Conservation (phyloP, 1,284 basidiomycete genomes). For the Leccinum proximum region DNA sequence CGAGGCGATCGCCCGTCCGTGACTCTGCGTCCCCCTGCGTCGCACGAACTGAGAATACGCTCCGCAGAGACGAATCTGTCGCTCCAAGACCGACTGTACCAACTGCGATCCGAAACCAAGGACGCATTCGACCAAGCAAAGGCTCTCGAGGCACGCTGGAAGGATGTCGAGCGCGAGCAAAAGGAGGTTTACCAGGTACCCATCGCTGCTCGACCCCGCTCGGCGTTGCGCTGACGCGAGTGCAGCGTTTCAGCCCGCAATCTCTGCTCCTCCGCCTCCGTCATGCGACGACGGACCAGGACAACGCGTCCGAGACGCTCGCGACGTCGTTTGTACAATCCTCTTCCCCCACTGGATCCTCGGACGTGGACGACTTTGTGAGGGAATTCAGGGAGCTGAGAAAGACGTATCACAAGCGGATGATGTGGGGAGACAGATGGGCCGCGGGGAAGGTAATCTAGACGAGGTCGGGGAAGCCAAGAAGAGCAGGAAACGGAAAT, state of each 20-base stretch:
- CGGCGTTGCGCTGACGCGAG: conserved; percentile 7
- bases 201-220: not conserved
- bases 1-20: conserved; percentile 79
- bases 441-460: conserved; percentile 75
- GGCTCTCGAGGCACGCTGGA: conserved; percentile 76
- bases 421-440: conserved; percentile 89
- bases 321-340: conserved; percentile 79
- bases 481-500: conserved; percentile 14
- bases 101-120: conserved; percentile 75
- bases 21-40: conserved; percentile 2
- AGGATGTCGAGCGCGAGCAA: conserved; percentile 84
- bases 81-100: conserved; percentile 70
- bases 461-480: not conserved
- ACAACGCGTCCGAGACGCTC: conserved; percentile 81
- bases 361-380: conserved; percentile 84
- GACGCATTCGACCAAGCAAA: conserved; percentile 85
- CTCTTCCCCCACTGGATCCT: conserved; percentile 36
- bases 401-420: conserved; percentile 87
- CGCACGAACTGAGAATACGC: conserved; percentile 9
- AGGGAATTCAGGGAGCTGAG: conserved; percentile 83
- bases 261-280: conserved; percentile 85
- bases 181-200: conserved; percentile 80
- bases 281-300: conserved; percentile 85
- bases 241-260: conserved; percentile 77
- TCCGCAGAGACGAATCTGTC: conserved; percentile 62